Base-by-base conservation (phyloP, 805 yeast species). In the Candida methanosorbosa region DNA sequence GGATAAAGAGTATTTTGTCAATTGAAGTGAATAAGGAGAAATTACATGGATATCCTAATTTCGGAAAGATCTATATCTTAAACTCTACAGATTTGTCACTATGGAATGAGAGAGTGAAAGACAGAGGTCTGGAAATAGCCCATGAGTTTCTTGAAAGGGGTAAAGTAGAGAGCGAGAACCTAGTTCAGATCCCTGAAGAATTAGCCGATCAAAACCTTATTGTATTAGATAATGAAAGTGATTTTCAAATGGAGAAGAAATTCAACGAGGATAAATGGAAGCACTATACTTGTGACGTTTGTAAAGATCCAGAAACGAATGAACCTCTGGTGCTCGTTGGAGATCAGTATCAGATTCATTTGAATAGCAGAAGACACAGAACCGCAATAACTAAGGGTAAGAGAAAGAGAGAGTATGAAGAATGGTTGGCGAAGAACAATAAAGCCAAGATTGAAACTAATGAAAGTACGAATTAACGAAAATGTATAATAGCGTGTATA, bases 1-100 rank as follows among this genome's bases (percentile, higher is more conserved):
- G 97, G 97, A 87, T 92, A 41, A 68, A 70, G 32, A 83, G 81
- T 44, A 64, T 76, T 38, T 57, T 92, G 12, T 66, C 78, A 0
- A 73, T 77, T 0, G 87, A 80, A 54, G 52, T 79, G 15, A 53
- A 56, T 15, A 64, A 64, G 35, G 82, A 75, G 41, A 44, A 57
- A 1, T 41, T 63, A 14, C 67, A 64, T 37, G 51, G 57, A 17
- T 73, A 61, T 50, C 54, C 68, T 22, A 64, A 77, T 33, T 84
- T 84, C 1, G 86, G 86, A 0, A 68, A 72, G 27, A 50, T 84
- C 5, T 83, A 72, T 40, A 48, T 86, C 0, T 56, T 88, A 5
- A 82, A 92, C 59, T 90, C 97, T 1, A 73, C 92, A 0, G 80
- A 86, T 52, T 54, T 90, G 33, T 20, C 41, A 0, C 28, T 55